phyloP scores from a whole-genome alignment of 192 early-diverging fungal genomes.

The Thamnidium elegans region DNA sequence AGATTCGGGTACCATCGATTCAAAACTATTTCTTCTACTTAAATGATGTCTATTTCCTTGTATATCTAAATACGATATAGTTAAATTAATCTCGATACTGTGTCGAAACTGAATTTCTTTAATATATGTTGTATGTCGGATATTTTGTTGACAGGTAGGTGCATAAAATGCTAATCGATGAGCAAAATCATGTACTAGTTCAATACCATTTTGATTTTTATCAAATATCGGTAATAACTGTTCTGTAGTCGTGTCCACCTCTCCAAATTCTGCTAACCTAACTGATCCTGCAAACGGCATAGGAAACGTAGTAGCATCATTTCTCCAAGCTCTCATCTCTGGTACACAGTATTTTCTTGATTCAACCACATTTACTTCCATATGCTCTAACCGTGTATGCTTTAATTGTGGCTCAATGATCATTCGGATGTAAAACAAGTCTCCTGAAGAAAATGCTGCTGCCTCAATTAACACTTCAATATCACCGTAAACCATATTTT shows the following conservation, averaged over 20 bases:
- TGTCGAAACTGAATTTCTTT: constrained; percentile 32
- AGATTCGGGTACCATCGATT: neutral
- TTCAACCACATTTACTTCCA: constrained; percentile 23
- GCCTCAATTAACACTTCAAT: constrained; percentile 24
- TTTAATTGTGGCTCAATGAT: constrained; percentile 23
- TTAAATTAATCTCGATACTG: constrained; percentile 22
- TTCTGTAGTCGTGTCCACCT: neutral
- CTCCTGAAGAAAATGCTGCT: constrained; percentile 29
- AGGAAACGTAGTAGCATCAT: constrained; percentile 5
- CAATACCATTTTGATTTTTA: constrained; percentile 14
- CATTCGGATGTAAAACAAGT: constrained; percentile 20
- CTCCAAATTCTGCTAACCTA: constrained; percentile 3
- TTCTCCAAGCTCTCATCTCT: constrained; percentile 24
- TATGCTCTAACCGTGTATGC: constrained; percentile 16
- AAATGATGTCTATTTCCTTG: neutral
- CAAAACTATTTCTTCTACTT: neutral
- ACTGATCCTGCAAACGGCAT: constrained; percentile 13
- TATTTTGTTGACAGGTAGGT: constrained; percentile 29
- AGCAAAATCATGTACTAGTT: constrained; percentile 15
- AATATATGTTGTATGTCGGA: constrained; percentile 27
- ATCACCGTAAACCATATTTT: constrained; percentile 15
- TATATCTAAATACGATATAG: constrained; percentile 22
- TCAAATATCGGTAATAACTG: constrained; percentile 5
- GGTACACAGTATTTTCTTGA: constrained; percentile 16
- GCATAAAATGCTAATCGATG: constrained; percentile 23